Conservation (phyloP, 306 rosid genomes). For the Vigna hirtella region DNA sequence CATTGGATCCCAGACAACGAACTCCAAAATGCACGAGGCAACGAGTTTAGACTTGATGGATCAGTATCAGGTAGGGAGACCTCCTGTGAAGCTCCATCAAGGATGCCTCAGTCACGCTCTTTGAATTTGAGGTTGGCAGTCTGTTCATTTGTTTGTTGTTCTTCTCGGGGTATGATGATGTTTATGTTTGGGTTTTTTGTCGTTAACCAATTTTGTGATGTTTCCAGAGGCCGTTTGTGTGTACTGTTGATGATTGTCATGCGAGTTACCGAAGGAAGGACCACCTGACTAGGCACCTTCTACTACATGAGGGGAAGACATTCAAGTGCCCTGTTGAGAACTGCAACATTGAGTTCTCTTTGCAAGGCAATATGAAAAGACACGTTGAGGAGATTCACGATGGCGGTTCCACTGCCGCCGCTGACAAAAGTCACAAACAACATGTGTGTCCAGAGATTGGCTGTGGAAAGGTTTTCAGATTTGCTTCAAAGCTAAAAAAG, state of each 20-base stretch:
- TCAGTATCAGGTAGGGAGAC: slow-evolving; percentile 97
- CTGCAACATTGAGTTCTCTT: slow-evolving; percentile 63
- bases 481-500: slow-evolving; percentile 60
- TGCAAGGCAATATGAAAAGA: slow-evolving; percentile 61
- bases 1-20: slow-evolving; percentile 95
- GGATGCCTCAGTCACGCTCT: slow-evolving; percentile 82
- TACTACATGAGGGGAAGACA: slow-evolving; percentile 68
- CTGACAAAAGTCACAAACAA: slow-evolving; percentile 51
- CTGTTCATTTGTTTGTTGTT: slow-evolving; percentile 40
- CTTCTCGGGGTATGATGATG: not conserved
- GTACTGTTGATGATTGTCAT: slow-evolving; percentile 70
- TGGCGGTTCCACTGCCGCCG: slow-evolving; percentile 40
- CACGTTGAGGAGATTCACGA: slow-evolving; percentile 66
- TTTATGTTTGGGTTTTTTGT: not conserved
- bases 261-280: slow-evolving; percentile 89
- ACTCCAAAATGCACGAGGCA: slow-evolving; percentile 98
- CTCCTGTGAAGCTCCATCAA: slow-evolving; percentile 99
- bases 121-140: slow-evolving; percentile 64
- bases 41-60: slow-evolving; percentile 69
- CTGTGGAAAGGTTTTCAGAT: slow-evolving; percentile 75
- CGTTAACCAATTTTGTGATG: slow-evolving; percentile 20
- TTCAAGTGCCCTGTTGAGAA: slow-evolving; percentile 72
- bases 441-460: slow-evolving; percentile 68
- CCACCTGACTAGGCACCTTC: slow-evolving; percentile 84
- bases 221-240: slow-evolving; percentile 73